Base-by-base conservation (phyloP, 78 protist genomes). In the Dictyostelium purpureum region DNA sequence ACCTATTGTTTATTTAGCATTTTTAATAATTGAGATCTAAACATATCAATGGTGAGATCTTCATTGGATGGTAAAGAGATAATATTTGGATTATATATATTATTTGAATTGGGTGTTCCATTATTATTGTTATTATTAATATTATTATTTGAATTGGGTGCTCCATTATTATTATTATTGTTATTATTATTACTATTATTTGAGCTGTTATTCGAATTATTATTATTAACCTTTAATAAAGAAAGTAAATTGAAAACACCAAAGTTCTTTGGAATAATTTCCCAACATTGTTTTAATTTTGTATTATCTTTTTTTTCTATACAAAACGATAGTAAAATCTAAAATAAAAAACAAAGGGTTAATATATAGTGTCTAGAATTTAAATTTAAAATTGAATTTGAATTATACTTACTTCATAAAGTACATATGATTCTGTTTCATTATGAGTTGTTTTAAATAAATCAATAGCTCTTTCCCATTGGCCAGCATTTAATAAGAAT, bases 261-360 rank as follows among this genome's bases (percentile, higher is more conserved):
- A 43, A 71, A 85, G 31, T 85, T 85, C 66, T 85, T 85, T 70
- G 91, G 91, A 14, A 85, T 85, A 11, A 56, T 77, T 6, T 51
- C 56, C 91, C 91, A 85, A 73, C 91, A 85, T 57, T 85, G 91
- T 73, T 85, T 85, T 16, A 85, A 45, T 73, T 85, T 85, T 1
- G 24, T 2, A 73, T 66, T 70, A 59, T 85, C 91, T 59, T 85
- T 85, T 73, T 73, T 85, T 35, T 85, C 91, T 1, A 85, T 73
- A 59, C 91, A 85, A 31, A 56, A 59, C 10, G 54, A 38, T n/a
- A 85, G n/a, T 35, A 85, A 42, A 5, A 85, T 73, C 90, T 80
- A 66, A 19, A 63, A 38, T 38, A 40, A 16, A 14, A 26, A 61
- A 61, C 2, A 10, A 38, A 40, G 21, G 61, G 3, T 51, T 51